Base-by-base conservation (phyloP, 345 rosid genomes). In the Diplotaxis tenuifolia region DNA sequence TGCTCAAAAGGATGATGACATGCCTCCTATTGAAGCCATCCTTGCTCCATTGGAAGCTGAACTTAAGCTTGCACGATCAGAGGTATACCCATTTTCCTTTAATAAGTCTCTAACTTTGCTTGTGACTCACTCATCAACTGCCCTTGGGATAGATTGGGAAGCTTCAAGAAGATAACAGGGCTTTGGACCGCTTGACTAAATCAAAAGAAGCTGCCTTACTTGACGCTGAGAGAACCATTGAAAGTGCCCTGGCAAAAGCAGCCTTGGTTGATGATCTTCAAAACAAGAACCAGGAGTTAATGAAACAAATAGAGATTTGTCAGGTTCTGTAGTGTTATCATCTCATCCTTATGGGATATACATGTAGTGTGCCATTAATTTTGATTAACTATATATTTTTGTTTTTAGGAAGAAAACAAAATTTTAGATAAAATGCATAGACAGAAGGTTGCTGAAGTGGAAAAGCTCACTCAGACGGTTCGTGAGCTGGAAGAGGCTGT, bases 21-120 rank as follows among this genome's bases (percentile, higher is more conserved):
- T 96, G 99, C 99, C 99, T 78, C 99, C 99, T 9, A 92, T 92
- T 75, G 99, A 96, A 83, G 99, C 99, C 64, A 96, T 96, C 68
- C 98, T 95, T 49, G 99, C 99, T 42, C 98, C 98, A 32, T 78
- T 96, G 78, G 99, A 96, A 83, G 99, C 99, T 70, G 99, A 96
- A 75, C 91, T 95, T 67, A 96, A 96, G 83, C 96, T 92, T 78
- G 89, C 99, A 7, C 87, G 96, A 45, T 94, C 84, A 63, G 99
- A 96, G 97, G 99, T 90, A 53, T 60, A 23, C 31, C 22, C 20
- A 49, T 32, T 63, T 16, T 15, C 63, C 2, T 15, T 7, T 63
- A 22, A 16, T 12, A 45, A 7, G n/a, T 62, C 11, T 68, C 6
- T 62, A 28, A 32, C n/a, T 45, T 40, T 45, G 52, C 15, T 54